A percentile compares a stretch with the other conserved stretches of the same genome.
Conservation (phyloP, 2,329 filamentous ascomycete species). For the Zasmidium cellare region DNA sequence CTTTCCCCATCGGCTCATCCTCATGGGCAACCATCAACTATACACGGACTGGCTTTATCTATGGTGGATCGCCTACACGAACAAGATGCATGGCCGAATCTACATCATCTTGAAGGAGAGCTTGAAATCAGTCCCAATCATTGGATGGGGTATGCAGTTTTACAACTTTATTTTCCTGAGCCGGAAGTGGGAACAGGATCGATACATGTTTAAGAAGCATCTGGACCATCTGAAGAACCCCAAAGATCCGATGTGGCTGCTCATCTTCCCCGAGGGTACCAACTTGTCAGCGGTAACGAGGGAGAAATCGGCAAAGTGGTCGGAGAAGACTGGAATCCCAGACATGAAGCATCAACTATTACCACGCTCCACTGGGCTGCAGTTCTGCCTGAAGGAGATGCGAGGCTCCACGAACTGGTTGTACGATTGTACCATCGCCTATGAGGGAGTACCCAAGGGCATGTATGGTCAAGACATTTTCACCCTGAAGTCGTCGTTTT, state of each 20-base stretch:
- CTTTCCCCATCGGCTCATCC: constrained; percentile 77
- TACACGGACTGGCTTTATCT: constrained; percentile 92
- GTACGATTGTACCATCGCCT: constrained; percentile 92
- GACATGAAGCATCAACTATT: constrained; percentile 74
- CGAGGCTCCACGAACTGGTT: constrained; percentile 75
- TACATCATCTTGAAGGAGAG: constrained; percentile 92
- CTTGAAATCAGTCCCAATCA: constrained; percentile 74
- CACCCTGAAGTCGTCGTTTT: constrained; percentile 81
- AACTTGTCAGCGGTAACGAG: constrained; percentile 73
- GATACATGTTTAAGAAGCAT: constrained; percentile 71
- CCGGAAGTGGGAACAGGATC: constrained; percentile 82
- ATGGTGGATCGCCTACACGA: constrained; percentile 91
- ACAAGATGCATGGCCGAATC: constrained; percentile 78
- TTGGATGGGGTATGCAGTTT: constrained; percentile 80
- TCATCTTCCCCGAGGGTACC: constrained; percentile 85
- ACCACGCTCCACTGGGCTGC: constrained; percentile 77
- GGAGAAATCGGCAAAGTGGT: constrained; percentile 71
- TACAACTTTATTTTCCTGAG: constrained; percentile 90
- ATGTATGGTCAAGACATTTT: constrained; percentile 90
- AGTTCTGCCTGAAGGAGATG: constrained; percentile 76
- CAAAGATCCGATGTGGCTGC: constrained; percentile 82
- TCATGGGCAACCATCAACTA: constrained; percentile 84
- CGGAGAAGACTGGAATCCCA: constrained; percentile 69
- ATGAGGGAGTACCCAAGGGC: constrained; percentile 83
- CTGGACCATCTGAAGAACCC: constrained; percentile 69